These are phyloP conservation scores for Apiotrichum montevideense DNA, from an alignment of 1,284 basidiomycete species.

Conservation along the genomic window DNA sequence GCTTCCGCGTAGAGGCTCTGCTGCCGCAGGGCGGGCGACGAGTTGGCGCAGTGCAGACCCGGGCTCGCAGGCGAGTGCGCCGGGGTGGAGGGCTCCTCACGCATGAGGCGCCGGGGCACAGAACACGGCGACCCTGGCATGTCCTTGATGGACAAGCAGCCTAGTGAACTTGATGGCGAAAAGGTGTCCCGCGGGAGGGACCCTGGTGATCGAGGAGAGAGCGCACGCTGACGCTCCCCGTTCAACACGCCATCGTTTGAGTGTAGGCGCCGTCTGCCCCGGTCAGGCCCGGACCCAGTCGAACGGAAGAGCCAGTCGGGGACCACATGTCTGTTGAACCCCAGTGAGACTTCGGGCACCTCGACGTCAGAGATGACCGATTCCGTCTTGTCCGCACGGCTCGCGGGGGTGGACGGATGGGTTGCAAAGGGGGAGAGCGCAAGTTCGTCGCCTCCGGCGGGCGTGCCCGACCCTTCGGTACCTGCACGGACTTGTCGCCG, in stretches of 20 bases:
- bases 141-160: conserved; percentile 21
- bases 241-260: conserved; percentile 9
- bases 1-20: conserved; percentile 15
- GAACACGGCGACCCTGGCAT: conserved; percentile 21
- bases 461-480: conserved; percentile 46
- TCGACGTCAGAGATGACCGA: conserved; percentile 47
- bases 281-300: conserved; percentile 10
- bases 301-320: conserved; percentile 76
- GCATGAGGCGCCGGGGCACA: conserved; percentile 18
- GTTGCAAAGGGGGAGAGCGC: conserved; percentile 21
- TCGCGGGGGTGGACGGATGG: conserved; percentile 28
- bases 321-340: conserved; percentile 90
- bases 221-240: conserved; percentile 16
- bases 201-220: conserved; percentile 4
- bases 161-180: conserved; percentile 34
- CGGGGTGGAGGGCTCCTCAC: conserved; percentile 35
- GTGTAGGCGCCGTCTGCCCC: conserved; percentile 14
- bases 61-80: conserved; percentile 34
- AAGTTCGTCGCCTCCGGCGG: conserved; percentile 13
- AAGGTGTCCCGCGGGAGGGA: conserved; percentile 12
- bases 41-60: conserved; percentile 39
- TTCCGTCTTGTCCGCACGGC: conserved; percentile 6
- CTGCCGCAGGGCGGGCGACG: conserved; percentile 29
- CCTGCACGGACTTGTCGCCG: conserved; percentile 50
- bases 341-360: conserved; percentile 80